Evolutionary conservation across 148 eudicot species (phyloP).

Genomic region (Polygonum maritimum): DNA sequence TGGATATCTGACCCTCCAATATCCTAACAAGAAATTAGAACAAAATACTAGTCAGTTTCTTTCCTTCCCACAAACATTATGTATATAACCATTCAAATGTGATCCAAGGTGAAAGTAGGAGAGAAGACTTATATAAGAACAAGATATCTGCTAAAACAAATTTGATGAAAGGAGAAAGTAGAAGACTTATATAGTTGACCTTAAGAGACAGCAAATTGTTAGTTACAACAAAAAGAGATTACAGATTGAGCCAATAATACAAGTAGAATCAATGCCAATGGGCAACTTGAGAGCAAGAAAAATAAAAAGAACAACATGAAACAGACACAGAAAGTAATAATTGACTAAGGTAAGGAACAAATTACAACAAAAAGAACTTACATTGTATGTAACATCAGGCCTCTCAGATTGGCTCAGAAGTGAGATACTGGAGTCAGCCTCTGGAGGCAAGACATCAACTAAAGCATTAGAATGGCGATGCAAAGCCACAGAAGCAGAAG

Average conservation of each 20-base stretch:
- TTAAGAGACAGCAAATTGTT: not conserved
- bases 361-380: constrained; percentile 20
- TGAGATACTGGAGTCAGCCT: constrained; percentile 88
- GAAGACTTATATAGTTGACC: not conserved
- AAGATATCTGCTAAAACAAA: not conserved
- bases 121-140: not conserved
- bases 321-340: not conserved
- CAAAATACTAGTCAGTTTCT: not conserved
- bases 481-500: constrained; percentile 71
- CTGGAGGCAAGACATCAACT: constrained; percentile 89
- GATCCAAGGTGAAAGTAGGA: not conserved
- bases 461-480: constrained; percentile 85
- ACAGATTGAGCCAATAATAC: not conserved
- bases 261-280: not conserved
- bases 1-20: constrained; percentile 97
- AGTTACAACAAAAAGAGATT: not conserved
- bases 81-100: not conserved
- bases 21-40: constrained; percentile 31
- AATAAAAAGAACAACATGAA: not conserved
- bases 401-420: constrained; percentile 81
- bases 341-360: not conserved
- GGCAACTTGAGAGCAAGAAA: not conserved
- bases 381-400: constrained; percentile 81
- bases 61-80: not conserved
- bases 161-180: not conserved